These are phyloP conservation scores for Starmera dryadoides DNA, from an alignment of 805 yeast genomes.

Conservation along the genomic window DNA sequence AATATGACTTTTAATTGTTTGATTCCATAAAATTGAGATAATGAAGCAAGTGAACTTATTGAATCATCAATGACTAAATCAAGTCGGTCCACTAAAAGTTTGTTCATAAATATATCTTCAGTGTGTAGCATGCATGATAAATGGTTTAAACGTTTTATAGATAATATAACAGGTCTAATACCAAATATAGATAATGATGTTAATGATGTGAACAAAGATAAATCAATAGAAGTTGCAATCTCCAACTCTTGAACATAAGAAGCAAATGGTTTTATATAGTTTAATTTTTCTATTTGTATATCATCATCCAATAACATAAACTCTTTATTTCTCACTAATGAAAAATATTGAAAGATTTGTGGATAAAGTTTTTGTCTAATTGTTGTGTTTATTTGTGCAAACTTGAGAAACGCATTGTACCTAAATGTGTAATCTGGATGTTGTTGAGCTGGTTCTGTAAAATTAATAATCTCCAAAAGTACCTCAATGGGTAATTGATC, in stretches of 20 bases:
- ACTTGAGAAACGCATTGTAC: neutral
- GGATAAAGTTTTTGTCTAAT: neutral
- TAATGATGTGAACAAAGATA: conserved; percentile 1
- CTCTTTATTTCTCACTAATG: conserved; percentile 10
- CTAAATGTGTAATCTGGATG: neutral
- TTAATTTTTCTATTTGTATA: neutral
- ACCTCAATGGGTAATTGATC: neutral
- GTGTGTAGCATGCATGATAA: neutral
- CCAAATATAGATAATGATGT: conserved; percentile 13
- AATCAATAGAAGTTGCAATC: neutral
- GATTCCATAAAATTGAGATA: neutral
- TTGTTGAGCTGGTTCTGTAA: neutral
- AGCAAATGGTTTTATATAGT: neutral
- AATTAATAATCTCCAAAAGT: neutral
- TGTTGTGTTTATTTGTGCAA: neutral
- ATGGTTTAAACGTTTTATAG: neutral
- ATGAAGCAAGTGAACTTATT: neutral
- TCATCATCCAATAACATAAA: neutral
- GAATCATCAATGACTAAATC: neutral
- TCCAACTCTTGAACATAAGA: conserved; percentile 5
- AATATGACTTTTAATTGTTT: neutral
- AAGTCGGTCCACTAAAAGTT: neutral
- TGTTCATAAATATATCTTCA: neutral
- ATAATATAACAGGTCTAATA: neutral
- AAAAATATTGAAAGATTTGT: neutral